These are phyloP conservation scores for Phytophthora megakarya DNA, from an alignment of 352 stramenopile genomes.

Conservation along the genomic window DNA sequence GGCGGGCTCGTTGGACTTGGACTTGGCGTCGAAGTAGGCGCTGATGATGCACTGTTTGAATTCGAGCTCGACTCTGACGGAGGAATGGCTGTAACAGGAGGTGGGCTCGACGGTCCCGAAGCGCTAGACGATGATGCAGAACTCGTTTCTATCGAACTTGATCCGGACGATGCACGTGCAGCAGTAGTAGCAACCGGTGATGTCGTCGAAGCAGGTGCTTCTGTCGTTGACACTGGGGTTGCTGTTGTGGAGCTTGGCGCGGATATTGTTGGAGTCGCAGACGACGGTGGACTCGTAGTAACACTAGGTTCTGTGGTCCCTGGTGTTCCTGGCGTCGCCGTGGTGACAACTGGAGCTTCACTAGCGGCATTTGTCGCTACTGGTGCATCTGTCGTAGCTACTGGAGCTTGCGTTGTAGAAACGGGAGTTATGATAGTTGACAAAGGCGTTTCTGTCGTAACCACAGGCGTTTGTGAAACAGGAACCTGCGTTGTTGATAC, in stretches of 20 bases:
- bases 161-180: background rate
- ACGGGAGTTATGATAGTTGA: too few relatives aligned
- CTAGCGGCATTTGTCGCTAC: background rate
- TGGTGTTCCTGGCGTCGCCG: background rate
- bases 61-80: slow-evolving; percentile 9
- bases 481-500: background rate
- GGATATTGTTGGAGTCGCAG: too few relatives aligned
- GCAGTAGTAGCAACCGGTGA: slow-evolving; percentile 3
- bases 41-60: slow-evolving; percentile 1
- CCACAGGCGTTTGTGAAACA: background rate
- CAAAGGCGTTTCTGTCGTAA: slow-evolving; percentile 6
- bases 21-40: slow-evolving; percentile 13
- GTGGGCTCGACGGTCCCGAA: slow-evolving; percentile 13
- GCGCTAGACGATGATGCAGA: slow-evolving; percentile 10
- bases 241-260: background rate
- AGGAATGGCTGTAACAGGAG: slow-evolving; percentile 20
- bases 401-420: background rate
- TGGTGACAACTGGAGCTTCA: background rate
- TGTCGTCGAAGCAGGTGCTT: background rate
- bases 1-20: slow-evolving; percentile 25
- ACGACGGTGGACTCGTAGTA: too few relatives aligned
- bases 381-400: slow-evolving; percentile 2
- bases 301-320: too few relatives aligned
- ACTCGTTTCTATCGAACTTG: slow-evolving; percentile 1
- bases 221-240: background rate